These are phyloP conservation scores for Plenodomus biglobosus DNA, from an alignment of 2,329 filamentous ascomycete genomes.

Conservation along the genomic window DNA sequence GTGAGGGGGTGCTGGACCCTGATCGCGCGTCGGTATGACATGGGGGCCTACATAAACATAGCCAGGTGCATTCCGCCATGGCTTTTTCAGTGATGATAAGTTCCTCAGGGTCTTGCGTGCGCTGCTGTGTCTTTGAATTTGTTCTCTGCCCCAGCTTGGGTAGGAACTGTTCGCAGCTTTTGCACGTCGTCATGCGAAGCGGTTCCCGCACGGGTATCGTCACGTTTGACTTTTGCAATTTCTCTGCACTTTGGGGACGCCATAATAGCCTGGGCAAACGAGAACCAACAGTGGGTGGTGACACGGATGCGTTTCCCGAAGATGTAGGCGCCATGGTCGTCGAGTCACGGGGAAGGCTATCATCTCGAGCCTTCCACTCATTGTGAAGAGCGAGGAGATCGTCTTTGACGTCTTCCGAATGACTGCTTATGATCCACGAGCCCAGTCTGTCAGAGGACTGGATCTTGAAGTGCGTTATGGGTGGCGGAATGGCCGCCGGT, in stretches of 20 bases:
- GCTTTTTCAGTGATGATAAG: background rate
- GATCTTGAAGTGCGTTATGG: slow-evolving; percentile 30
- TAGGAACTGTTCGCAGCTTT: background rate
- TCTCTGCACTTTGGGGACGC: slow-evolving; percentile 5
- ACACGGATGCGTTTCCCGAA: background rate
- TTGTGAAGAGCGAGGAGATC: slow-evolving; percentile 16
- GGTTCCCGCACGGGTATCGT: slow-evolving; percentile 12
- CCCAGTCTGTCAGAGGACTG: slow-evolving; percentile 12
- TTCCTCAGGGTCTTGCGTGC: background rate
- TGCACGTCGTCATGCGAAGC: background rate
- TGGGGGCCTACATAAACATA: background rate
- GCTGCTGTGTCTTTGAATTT: background rate
- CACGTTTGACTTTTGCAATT: slow-evolving; percentile 23
- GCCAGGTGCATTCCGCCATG: background rate
- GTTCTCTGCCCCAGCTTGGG: background rate
- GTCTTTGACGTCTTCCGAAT: slow-evolving; percentile 11
- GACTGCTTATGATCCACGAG: slow-evolving; percentile 23
- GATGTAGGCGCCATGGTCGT: background rate
- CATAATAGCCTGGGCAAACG: slow-evolving; percentile 9
- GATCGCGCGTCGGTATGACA: background rate
- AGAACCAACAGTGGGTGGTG: background rate
- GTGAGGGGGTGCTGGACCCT: background rate
- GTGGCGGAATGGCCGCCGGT: slow-evolving; percentile 20
- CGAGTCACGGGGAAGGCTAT: background rate
- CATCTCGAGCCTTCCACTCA: slow-evolving; percentile 4